Base-by-base conservation (phyloP, 179 eudicot genomes). In the Dionaea muscipula region DNA sequence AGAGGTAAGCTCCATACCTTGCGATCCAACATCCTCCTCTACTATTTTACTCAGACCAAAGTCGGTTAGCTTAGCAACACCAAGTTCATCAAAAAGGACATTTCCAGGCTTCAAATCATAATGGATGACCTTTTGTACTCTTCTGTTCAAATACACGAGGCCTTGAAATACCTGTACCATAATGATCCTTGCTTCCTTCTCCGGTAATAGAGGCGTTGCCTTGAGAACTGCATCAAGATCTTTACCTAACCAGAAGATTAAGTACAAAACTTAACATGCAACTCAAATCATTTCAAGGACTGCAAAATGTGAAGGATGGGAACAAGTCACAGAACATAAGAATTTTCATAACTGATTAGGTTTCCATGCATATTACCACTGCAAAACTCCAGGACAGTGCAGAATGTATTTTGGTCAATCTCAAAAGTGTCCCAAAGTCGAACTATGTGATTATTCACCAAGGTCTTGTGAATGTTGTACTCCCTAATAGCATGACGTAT, bases 171-270 rank as follows among this genome's bases (percentile, higher is more conserved):
- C 84, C 73, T 91, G 99, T 73, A 81, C 84, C 54, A 91, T 84
- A 59, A 91, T 81, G 57, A 85, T 87, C 70, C 96, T 77, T 38
- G 99, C 96, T 76, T 91, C 98, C 71, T 75, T 84, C 78, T 91
- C 96, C 43, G 91, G 83, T 62, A 91, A 67, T 57, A 84, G 60
- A n/a, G 99, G 94, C 6, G 89, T 82, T 62, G 83, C 77, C 78
- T 91, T 91, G 25, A 91, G 94, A 69, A 91, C 84, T 27, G 94
- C 99, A 71, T 91, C 99, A 71, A 91, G 99, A 81, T 91, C 99
- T 79, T 91, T 91, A 45, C 99, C 99, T 91, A 74, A 57, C 21
- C 38, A 56, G 38, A 59, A 31, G 47, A 51, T 11, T 55, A 9
- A 55, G 17, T 16, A 21, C 7, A 12, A 28, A 20, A 20, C 14